Evolutionary conservation across 805 yeast species (phyloP), one percentile per base, ranked within the genome.

Genomic region (Yarrowia yakushimensis): DNA sequence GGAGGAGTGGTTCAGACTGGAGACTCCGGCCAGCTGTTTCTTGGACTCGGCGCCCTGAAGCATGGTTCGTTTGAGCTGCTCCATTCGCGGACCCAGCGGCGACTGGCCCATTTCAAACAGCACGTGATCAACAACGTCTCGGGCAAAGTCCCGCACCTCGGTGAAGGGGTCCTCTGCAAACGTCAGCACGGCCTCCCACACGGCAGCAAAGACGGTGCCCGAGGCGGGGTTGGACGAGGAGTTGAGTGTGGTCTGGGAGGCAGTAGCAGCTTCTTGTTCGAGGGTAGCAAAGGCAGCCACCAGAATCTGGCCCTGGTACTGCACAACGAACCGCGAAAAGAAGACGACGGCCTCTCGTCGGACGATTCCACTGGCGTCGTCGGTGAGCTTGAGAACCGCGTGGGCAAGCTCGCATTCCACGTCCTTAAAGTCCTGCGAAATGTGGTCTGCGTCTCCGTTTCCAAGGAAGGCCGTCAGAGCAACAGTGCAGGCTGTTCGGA

Each of bases 341-440:
- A 88, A 88, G 25, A 86, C 85, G 7, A 88, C 83, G 10, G 90
- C 82, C 71, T 94, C 98, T 66, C 90, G 85, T 63, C 99, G 77
- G 1, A 94, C 97, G 67, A 93, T 75, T 0, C 96, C 84, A 0
- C 97, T 88, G 0, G 96, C 98, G 74, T 94, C 98, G 48, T 88
- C 86, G 2, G 90, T 80, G 30, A 89, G 74, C 13, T 83, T 78
- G 30, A 92, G 72, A 0, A 90, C 82, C 0, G 86, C 82, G 64
- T 85, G 81, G 1, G 96, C 89, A 36, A 91, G 76, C 60, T 67
- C 48, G 64, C 85, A 71, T 65, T 83, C 87, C 60, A 74, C 71
- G 6, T 60, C 66, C 61, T 39, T 63, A 15, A 59, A 63, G 15
- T 63, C 45, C 27, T 46, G 45, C 1, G 60, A 45, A 30, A 48